phyloP scores from a whole-genome alignment of 2,329 filamentous ascomycete species.

The Aspergillus aculeatinus region DNA sequence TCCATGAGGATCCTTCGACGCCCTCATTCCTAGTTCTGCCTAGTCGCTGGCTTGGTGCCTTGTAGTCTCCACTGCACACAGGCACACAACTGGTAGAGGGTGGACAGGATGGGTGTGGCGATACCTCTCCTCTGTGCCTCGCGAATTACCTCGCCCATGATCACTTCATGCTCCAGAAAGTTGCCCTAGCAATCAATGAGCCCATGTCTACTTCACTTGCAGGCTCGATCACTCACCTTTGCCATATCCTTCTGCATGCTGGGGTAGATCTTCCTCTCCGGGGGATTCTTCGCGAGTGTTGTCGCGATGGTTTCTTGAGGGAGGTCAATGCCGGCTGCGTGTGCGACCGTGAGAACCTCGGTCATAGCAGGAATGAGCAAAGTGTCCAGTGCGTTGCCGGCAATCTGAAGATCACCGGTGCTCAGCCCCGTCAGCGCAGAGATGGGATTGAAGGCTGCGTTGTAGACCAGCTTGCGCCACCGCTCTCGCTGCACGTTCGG shows the following conservation, averaged over 20 bases:
- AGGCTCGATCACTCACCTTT: constrained; percentile 35
- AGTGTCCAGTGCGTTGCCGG: constrained; percentile 44
- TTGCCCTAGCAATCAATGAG: constrained; percentile 43
- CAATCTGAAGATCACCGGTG: constrained; percentile 51
- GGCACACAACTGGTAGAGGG: constrained; percentile 7
- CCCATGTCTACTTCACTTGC: not conserved
- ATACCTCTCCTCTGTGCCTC: constrained; percentile 51
- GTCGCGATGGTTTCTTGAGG: constrained; percentile 15
- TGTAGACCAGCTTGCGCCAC: constrained; percentile 49
- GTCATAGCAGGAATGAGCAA: constrained; percentile 55
- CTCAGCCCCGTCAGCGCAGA: constrained; percentile 54
- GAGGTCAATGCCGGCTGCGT: constrained; percentile 45
- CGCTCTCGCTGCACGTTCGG: constrained; percentile 28
- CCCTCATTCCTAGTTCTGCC: not conserved
- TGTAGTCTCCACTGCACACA: constrained; percentile 6
- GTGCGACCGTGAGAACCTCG: constrained; percentile 44
- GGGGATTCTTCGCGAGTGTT: constrained; percentile 52
- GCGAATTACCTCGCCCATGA: constrained; percentile 54
- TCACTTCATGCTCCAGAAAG: constrained; percentile 55
- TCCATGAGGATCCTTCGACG: not conserved
- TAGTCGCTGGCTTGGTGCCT: not conserved
- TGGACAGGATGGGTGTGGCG: constrained; percentile 27
- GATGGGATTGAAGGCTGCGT: constrained; percentile 55
- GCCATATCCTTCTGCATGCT: constrained; percentile 22
- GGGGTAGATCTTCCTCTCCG: constrained; percentile 46